These are phyloP conservation scores for Pilatotrama ljubarskyi DNA, from an alignment of 768 basidiomycete genomes.

Conservation along the genomic window DNA sequence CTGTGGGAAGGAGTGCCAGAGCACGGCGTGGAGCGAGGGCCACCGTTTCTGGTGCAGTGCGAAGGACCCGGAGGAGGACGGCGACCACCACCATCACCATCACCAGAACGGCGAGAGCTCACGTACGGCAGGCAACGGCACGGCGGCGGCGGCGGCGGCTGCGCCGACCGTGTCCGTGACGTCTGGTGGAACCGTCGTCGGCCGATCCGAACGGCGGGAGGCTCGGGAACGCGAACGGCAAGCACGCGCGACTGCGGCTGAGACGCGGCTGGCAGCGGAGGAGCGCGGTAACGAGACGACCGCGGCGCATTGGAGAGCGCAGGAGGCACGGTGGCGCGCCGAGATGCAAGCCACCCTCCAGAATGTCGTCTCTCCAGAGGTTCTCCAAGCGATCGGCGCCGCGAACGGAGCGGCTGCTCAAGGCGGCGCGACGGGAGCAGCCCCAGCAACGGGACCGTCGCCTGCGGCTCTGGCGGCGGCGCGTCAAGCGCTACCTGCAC, in stretches of 20 bases:
- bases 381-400: constrained; percentile 1
- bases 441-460: neutral
- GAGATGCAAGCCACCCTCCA: neutral
- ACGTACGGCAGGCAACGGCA: constrained; percentile 15
- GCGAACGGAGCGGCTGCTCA: neutral
- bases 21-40: constrained; percentile 94
- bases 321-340: constrained; percentile 1
- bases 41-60: constrained; percentile 94
- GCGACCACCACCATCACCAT: constrained; percentile 26
- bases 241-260: constrained; percentile 16
- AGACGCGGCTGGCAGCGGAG: constrained; percentile 3
- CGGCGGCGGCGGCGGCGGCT: constrained; percentile 19
- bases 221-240: constrained; percentile 36
- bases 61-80: constrained; percentile 50
- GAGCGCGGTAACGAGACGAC: neutral
- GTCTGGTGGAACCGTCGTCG: constrained; percentile 18
- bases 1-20: constrained; percentile 97
- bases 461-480: neutral
- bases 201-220: constrained; percentile 37
- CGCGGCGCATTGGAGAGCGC: neutral
- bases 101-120: constrained; percentile 11
- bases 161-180: constrained; percentile 2
- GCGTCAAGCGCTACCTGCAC: constrained; percentile 4
- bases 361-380: neutral
- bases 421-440: neutral